Evolutionary conservation across 495 filamentous ascomycete species (phyloP), one percentile per base, ranked within the genome.

Genomic region (Neurospora sp.): DNA sequence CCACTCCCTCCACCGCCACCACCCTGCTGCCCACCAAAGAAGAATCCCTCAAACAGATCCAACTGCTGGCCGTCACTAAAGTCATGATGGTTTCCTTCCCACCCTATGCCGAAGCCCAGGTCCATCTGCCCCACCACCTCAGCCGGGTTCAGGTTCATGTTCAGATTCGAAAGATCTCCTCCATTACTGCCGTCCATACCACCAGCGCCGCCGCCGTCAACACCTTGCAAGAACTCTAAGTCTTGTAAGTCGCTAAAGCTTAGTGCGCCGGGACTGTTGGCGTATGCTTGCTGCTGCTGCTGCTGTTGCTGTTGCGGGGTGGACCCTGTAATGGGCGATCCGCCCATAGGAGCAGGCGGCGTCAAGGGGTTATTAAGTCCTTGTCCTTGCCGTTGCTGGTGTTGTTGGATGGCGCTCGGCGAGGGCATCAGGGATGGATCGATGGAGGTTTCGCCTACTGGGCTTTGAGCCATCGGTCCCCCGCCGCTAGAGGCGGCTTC

Each of bases 21-120:
- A 3, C 82, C 80, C 72, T 83, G 79, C 75, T 82, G 82, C 10
- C 84, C 85, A 1, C 94, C 94, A 83, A 97, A 97, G 84, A 95
- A 97, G 79, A 95, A 97, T 0, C 93, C 94, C 80, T 96, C 93
- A 79, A 97, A 92, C 39, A 97, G 81, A 86, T 97, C 93, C 75
- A 95, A 87, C 71, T 91, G 91, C 72, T 87, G 85, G 35, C 91
- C 92, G 69, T 95, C 93, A 72, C 87, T 90, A 83, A 91, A 94
- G 79, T 95, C 92, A 81, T 94, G 91, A 77, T 91, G 89, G 75
- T 89, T 84, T 31, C 90, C 92, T 53, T 91, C 87, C 74, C 85
- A 87, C 12, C 89, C 90, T 74, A 93, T 84, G 27, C 91, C 91
- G 75, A 94, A 92, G 0, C 92, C 92, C 68, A 95, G 82, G 74